Percentiles rank a stretch among this genome's conserved stretches.
These are phyloP conservation scores for Corymbia citriodora DNA, from an alignment of 441 rosid species.

Conservation along the genomic window DNA sequence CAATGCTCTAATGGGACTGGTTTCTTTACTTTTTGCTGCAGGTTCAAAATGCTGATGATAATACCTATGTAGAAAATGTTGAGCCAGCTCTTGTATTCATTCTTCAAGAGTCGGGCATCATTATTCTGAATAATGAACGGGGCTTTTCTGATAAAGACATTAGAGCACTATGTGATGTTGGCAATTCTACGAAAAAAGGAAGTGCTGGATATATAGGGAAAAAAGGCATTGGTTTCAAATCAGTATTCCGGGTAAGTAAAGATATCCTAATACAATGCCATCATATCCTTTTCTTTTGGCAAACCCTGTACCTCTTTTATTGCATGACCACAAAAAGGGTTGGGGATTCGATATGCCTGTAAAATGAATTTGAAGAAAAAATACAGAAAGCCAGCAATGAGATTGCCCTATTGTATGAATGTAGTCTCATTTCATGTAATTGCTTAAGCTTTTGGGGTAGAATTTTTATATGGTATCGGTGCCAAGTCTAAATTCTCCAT, in stretches of 20 bases:
- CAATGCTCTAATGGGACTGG: neutral
- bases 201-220: conserved; percentile 89
- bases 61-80: conserved; percentile 58
- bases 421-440: neutral
- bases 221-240: conserved; percentile 99
- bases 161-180: conserved; percentile 96
- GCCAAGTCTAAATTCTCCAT: neutral
- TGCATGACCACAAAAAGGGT: neutral
- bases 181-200: conserved; percentile 94
- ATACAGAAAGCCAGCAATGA: neutral
- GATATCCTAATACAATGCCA: neutral
- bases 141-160: conserved; percentile 89
- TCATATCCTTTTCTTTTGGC: neutral
- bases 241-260: conserved; percentile 90
- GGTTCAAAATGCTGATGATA: conserved; percentile 99
- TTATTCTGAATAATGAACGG: conserved; percentile 82
- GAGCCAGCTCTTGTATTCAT: conserved; percentile 88
- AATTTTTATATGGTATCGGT: neutral
- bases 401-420: neutral
- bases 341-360: neutral
- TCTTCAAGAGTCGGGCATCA: conserved; percentile 70
- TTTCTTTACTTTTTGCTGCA: conserved; percentile 28
- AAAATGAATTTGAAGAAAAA: neutral
- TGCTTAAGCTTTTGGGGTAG: neutral
- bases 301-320: neutral